Evolutionary conservation across 2,329 filamentous ascomycete species (phyloP).

Genomic region (Capronia americana): DNA sequence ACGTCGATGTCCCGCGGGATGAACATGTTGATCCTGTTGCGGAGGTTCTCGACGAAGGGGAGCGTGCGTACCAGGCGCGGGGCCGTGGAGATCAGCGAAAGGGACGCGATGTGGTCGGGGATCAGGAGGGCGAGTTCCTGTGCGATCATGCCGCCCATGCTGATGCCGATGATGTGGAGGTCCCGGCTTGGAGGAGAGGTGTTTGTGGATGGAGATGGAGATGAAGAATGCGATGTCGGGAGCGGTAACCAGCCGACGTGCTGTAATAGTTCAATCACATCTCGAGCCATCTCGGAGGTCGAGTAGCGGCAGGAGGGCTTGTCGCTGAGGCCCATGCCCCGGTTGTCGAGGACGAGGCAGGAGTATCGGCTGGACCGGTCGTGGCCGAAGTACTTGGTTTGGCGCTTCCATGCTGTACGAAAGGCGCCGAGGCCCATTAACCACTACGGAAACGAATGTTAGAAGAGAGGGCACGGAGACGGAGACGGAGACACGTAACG

Average conservation of each 20-base stretch:
- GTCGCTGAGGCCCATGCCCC: constrained; percentile 80
- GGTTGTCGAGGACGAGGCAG: constrained; percentile 80
- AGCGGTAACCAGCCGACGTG: constrained; percentile 70
- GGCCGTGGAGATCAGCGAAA: constrained; percentile 68
- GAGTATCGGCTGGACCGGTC: constrained; percentile 68
- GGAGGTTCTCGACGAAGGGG: constrained; percentile 67
- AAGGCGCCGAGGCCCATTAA: constrained; percentile 79
- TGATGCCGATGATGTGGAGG: constrained; percentile 76
- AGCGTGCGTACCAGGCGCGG: constrained; percentile 65
- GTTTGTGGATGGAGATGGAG: constrained; percentile 36
- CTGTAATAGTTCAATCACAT: constrained; percentile 72
- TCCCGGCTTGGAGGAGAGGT: constrained; percentile 46
- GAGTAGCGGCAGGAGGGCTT: constrained; percentile 80
- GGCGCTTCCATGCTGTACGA: constrained; percentile 77
- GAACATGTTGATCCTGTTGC: constrained; percentile 62
- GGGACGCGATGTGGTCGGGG: constrained; percentile 46
- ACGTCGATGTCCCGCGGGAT: constrained; percentile 74
- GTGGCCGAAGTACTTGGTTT: constrained; percentile 83
- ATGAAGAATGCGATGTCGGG: constrained; percentile 24
- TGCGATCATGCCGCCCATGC: constrained; percentile 90
- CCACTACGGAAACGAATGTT: constrained; percentile 58
- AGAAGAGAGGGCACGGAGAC: not conserved
- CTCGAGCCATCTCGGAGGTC: constrained; percentile 82
- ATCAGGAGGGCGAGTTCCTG: constrained; percentile 69
- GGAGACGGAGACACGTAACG: no score